Evolutionary conservation across 441 rosid genomes (phyloP).

Genomic region (Jatropha podagrica): DNA sequence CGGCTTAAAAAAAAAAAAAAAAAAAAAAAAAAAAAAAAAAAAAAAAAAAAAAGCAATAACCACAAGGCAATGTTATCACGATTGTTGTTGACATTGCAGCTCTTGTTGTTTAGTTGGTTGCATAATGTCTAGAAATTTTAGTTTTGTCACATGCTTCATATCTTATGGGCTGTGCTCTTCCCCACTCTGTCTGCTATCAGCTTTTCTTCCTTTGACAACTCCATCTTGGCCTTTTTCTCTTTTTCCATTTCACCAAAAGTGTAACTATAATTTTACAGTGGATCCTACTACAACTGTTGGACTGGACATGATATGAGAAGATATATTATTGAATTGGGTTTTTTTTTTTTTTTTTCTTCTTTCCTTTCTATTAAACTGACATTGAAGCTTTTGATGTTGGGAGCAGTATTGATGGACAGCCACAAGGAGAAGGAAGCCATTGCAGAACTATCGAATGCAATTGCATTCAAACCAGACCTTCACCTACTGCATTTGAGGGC

Average conservation of each 20-base stretch:
- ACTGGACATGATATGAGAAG: neutral
- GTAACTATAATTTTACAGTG: neutral
- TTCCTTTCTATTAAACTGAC: neutral
- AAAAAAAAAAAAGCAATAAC: too few relatives aligned
- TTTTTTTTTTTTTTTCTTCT: neutral
- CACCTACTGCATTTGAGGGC: conserved; percentile 93
- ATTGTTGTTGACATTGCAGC: neutral
- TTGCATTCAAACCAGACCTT: conserved; percentile 89
- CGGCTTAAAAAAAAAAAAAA: too few relatives aligned
- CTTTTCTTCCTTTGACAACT: too few relatives aligned
- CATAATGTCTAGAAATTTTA: too few relatives aligned
- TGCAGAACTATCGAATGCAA: conserved; percentile 81
- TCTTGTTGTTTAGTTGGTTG: neutral
- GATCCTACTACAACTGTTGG: neutral
- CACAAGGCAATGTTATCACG: too few relatives aligned
- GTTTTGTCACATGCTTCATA: neutral
- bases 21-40: too few relatives aligned
- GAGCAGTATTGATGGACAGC: conserved; percentile 88
- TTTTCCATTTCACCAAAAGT: neutral
- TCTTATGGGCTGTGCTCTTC: neutral
- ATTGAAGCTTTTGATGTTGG: conserved; percentile 10
- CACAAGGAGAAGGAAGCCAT: conserved; percentile 89
- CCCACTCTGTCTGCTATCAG: neutral
- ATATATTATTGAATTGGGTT: neutral
- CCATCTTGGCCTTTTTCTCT: too few relatives aligned